phyloP scores from a whole-genome alignment of 176 grass and related monocot genomes.

The Carex scoparia region DNA sequence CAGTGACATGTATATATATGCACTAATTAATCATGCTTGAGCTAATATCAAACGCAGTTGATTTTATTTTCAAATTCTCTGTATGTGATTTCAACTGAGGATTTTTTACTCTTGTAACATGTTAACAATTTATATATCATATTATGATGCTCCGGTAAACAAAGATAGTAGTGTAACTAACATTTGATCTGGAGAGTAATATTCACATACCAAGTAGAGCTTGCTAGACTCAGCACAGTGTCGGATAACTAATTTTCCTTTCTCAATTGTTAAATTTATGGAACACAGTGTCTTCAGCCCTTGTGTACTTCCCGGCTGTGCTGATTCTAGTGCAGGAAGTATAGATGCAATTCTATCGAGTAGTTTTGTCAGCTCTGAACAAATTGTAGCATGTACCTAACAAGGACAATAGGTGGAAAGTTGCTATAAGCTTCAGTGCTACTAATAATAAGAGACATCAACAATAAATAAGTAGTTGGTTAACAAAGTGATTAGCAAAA shows the following conservation, averaged over 20 bases:
- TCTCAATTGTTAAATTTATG: conserved; percentile 29
- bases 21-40: neutral
- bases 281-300: conserved; percentile 36
- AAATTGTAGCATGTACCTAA: conserved; percentile 18
- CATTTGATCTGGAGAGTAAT: neutral
- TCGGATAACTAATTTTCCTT: conserved; percentile 31
- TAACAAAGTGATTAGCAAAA: neutral
- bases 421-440: neutral
- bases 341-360: conserved; percentile 19
- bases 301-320: conserved; percentile 27
- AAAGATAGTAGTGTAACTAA: neutral
- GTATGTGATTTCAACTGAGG: neutral
- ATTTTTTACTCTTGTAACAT: neutral
- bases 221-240: conserved; percentile 41
- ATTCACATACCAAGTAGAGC: conserved; percentile 34
- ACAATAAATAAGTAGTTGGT: neutral
- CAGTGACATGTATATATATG: neutral
- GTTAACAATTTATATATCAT: neutral
- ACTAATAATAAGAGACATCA: neutral
- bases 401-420: neutral
- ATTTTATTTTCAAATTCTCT: neutral
- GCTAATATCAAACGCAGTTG: neutral
- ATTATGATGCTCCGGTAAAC: neutral
- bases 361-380: conserved; percentile 20
- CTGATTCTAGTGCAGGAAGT: conserved; percentile 34